Base-by-base conservation (phyloP, 163 green algal genomes). In the Smithsoniella earleae region DNA sequence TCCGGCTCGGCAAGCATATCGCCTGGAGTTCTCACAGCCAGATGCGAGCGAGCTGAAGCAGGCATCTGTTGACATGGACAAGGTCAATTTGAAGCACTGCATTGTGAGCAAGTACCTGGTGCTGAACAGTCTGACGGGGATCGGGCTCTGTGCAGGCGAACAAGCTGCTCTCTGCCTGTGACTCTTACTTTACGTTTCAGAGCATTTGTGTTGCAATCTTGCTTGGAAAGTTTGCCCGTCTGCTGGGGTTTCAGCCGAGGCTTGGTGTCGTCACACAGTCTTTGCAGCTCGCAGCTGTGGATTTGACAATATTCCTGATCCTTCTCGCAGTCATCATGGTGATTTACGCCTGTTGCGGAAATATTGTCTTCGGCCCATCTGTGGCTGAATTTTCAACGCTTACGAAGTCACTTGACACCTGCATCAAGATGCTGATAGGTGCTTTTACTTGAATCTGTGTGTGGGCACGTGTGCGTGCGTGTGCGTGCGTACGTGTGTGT, bases 251-350 rank as follows among this genome's bases (percentile, higher is more conserved):
- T 16, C 20, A 69, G 22, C 58, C 58, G 8, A 0, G 31, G n/a
- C 25, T 69, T n/a, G 58, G 58, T 10, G 34, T 69, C 16, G 58
- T 69, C 3, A 25, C 58, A 13, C 58, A n/a, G 5, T 69, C 58
- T 37, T 40, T 69, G 25, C 20, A 13, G 5, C 25, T 69, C 8
- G 58, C 58, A 2, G 58, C 25, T 5, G 58, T 25, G 43, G 58
- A 69, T 34, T 13, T 69, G 58, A 13, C 31, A 36, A 69, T 45
- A 8, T 69, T 69, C 58, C 25, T 69, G 18, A 10, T 69, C 25
- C 58, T 69, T 3, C n/a, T 69, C 10, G 58, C 58, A 69, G 31
- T 30, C 6, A 30, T 69, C 4, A 16, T 69, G 8, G 18, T 37
- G 16, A 10, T 69, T 30, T 69, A 69, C 43, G 58, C 58, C 20